A percentile compares a stretch with the other conserved stretches of the same genome.
Conservation (phyloP, 148 eudicot genomes). For the Diospyros kaki region DNA sequence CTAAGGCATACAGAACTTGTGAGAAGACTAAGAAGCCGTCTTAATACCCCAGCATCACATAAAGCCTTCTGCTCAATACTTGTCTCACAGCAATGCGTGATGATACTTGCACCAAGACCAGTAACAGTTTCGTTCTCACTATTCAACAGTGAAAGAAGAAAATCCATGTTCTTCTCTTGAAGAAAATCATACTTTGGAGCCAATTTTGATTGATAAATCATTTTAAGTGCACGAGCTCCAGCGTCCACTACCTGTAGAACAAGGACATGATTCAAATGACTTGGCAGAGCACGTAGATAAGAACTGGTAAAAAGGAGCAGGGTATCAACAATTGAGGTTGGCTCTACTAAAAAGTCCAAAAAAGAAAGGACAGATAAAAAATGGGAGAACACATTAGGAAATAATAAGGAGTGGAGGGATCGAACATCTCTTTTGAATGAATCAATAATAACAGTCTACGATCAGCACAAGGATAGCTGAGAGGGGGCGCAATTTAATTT, state of each 20-base stretch:
- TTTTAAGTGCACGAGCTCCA: slow-evolving; percentile 83
- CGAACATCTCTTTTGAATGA: background rate
- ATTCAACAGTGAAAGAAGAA: slow-evolving; percentile 65
- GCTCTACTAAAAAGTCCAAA: background rate
- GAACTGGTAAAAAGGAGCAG: background rate
- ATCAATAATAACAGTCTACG: background rate
- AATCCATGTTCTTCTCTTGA: slow-evolving; percentile 55
- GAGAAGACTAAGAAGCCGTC: slow-evolving; percentile 67
- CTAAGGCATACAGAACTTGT: slow-evolving; percentile 74
- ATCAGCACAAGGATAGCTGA: no score
- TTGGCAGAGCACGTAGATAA: background rate
- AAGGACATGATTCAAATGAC: background rate
- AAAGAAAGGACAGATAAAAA: no score
- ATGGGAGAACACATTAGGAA: no score
- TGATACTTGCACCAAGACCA: slow-evolving; percentile 90
- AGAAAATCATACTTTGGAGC: slow-evolving; percentile 89
- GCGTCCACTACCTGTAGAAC: slow-evolving; percentile 83
- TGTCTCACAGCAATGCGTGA: slow-evolving; percentile 77
- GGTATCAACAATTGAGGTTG: background rate
- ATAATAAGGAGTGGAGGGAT: no score
- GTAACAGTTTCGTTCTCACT: slow-evolving; percentile 83
- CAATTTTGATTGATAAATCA: slow-evolving; percentile 84
- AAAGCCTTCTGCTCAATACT: slow-evolving; percentile 63
- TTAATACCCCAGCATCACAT: slow-evolving; percentile 74
- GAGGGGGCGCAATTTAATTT: background rate